Evolutionary conservation across 2,329 filamentous ascomycete genomes (phyloP), one percentile per base, ranked within the genome.

Genomic region (Talaromyces sp.): DNA sequence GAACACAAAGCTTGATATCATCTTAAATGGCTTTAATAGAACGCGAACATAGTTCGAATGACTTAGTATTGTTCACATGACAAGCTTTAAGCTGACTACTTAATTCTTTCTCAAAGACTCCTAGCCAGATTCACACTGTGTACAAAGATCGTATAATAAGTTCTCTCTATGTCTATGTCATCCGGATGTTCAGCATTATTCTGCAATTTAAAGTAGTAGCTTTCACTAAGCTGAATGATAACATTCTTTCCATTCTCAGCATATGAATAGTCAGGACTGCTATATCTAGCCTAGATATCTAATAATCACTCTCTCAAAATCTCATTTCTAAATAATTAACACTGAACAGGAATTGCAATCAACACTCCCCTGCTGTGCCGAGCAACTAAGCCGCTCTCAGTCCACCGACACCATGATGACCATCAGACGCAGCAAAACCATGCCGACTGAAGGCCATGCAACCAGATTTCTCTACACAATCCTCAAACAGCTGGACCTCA

Each of bases 391-490:
- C 35, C 43, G 33, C 13, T 27, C 63, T 54, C 37, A 45, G 13
- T 22, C 57, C 33, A 56, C 61, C 54, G 35, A 39, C 22, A 22
- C 33, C 47, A 77, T 77, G 75, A 70, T 74, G n/a, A 71, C 68
- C 61, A 71, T 76, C 33, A 75, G 79, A 66, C 77, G 78, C 64
- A 75, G 71, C 65, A 80, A 80, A 64, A 77, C 77, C 9, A 74
- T 83, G 77, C 77, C 82, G 33, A 81, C 78, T 6, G 84, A 86
- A 67, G 79, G 75, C 61, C 79, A 82, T 58, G 84, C 80, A 19
- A 78, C 79, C 39, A 82, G 81, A 45, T 84, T 86, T 66, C 76
- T 85, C n/a, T 86, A 84, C 70, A 79, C 81, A 25, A 85, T 86
- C 61, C 74, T 86, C 68, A 85, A 83, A 68, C 84, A 86, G 69